Conservation (phyloP, 805 yeast genomes). For the Dipodascus albidus region DNA sequence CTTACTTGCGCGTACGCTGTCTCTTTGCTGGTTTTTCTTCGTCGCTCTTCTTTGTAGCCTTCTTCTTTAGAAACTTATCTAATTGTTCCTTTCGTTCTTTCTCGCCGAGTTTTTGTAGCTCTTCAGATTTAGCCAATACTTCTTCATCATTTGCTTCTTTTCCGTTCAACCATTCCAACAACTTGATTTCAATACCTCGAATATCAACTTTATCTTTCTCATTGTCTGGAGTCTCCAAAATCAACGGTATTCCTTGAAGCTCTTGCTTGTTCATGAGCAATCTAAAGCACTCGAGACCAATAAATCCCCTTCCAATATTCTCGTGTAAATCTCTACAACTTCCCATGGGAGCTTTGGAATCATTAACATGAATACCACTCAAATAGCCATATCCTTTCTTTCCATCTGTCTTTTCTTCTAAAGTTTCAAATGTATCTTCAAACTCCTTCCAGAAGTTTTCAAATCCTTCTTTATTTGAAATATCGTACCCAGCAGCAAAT, state of each 20-base stretch:
- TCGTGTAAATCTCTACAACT: slow-evolving; percentile 90
- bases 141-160: slow-evolving; percentile 43
- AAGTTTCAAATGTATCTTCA: slow-evolving; percentile 55
- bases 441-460: slow-evolving; percentile 63
- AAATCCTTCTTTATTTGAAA: slow-evolving; percentile 47
- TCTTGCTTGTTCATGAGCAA: slow-evolving; percentile 57
- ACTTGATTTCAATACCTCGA: slow-evolving; percentile 72
- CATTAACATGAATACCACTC: slow-evolving; percentile 79
- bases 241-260: slow-evolving; percentile 58
- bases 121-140: slow-evolving; percentile 35
- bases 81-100: slow-evolving; percentile 59
- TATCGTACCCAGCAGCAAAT: slow-evolving; percentile 92
- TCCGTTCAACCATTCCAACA: slow-evolving; percentile 68
- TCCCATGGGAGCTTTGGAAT: slow-evolving; percentile 86
- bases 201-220: slow-evolving; percentile 18
- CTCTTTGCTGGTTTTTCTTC: neutral
- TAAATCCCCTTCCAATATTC: slow-evolving; percentile 75
- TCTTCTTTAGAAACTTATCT: slow-evolving; percentile 51
- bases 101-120: slow-evolving; percentile 48
- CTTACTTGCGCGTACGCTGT: neutral
- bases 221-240: slow-evolving; percentile 70
- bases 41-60: slow-evolving; percentile 11
- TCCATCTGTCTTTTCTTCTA: neutral
- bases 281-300: slow-evolving; percentile 79
- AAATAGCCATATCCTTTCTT: slow-evolving; percentile 40